These are phyloP conservation scores for Limtongozyma cylindracea DNA, from an alignment of 805 yeast species.

Conservation along the genomic window DNA sequence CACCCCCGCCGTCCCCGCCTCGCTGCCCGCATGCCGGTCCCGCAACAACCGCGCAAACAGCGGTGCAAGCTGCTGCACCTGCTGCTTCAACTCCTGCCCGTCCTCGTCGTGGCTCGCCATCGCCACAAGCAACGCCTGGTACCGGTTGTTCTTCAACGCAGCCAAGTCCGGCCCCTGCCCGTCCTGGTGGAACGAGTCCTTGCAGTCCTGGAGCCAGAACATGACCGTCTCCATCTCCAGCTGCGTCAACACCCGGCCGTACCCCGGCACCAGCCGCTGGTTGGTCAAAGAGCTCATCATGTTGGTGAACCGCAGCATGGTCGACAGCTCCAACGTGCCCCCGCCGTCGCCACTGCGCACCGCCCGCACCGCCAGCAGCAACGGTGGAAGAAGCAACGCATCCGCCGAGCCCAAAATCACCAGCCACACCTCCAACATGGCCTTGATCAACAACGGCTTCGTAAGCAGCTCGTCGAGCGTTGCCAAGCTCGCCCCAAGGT, in stretches of 20 bases:
- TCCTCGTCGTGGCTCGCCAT: conserved; percentile 40
- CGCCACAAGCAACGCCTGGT: conserved; percentile 35
- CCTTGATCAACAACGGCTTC: conserved; percentile 25
- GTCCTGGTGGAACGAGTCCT: conserved; percentile 54
- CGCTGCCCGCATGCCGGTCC: conserved; percentile 16
- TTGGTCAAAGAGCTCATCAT: conserved; percentile 16
- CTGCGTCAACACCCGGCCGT: conserved; percentile 26
- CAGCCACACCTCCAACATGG: conserved; percentile 66
- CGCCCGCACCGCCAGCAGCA: conserved; percentile 21
- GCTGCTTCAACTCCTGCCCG: conserved; percentile 19
- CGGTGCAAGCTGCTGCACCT: conserved; percentile 33
- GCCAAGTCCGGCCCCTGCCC: conserved; percentile 63
- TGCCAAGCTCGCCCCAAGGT: conserved; percentile 39
- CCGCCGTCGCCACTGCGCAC: conserved; percentile 2
- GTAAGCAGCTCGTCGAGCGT: conserved; percentile 37
- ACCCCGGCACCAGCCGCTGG: conserved; percentile 16
- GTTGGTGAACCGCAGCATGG: conserved; percentile 21
- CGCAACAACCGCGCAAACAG: conserved; percentile 21
- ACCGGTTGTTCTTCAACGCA: conserved; percentile 31
- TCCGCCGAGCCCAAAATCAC: conserved; percentile 48
- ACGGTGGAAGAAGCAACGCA: conserved; percentile 44
- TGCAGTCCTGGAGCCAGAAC: conserved; percentile 43
- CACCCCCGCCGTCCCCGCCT: conserved; percentile 1
- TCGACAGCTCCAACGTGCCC: conserved; percentile 6
- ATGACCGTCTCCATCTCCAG: conserved; percentile 44